These are phyloP conservation scores for Rhizoclosmatium sp. DNA, from an alignment of 192 early-diverging fungal genomes.

Conservation along the genomic window DNA sequence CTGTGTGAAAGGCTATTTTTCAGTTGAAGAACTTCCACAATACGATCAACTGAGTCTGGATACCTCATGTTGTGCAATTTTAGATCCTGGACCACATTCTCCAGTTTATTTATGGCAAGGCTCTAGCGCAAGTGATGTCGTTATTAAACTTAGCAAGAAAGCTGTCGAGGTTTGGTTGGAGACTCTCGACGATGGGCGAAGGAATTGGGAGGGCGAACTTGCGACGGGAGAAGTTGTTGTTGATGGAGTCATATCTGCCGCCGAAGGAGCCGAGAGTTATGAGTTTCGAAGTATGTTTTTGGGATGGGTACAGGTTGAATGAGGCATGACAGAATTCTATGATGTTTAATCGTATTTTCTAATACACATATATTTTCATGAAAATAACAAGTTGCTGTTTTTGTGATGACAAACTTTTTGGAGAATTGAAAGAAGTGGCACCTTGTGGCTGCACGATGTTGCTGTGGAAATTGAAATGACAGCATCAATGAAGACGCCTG, in stretches of 20 bases:
- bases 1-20: conserved; percentile 54
- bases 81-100: conserved; percentile 53
- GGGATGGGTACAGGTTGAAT: conserved; percentile 5
- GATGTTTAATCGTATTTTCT: not conserved
- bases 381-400: not conserved
- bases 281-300: conserved; percentile 20
- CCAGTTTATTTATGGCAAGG: conserved; percentile 60
- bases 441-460: too few relatives aligned
- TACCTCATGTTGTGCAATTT: conserved; percentile 51
- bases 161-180: conserved; percentile 63
- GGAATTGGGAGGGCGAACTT: conserved; percentile 12
- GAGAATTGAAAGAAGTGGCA: not conserved
- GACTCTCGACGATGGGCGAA: conserved; percentile 51
- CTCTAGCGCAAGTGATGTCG: conserved; percentile 54
- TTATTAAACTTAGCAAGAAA: conserved; percentile 57
- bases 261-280: conserved; percentile 10
- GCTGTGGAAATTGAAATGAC: too few relatives aligned
- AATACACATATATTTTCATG: not conserved
- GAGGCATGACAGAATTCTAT: not conserved
- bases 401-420: not conserved
- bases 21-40: conserved; percentile 48
- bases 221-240: conserved; percentile 12
- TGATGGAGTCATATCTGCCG: conserved; percentile 4
- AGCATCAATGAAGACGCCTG: too few relatives aligned
- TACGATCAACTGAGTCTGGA: conserved; percentile 54